Evolutionary conservation across 345 rosid species (phyloP).

Genomic region (Eucalyptus regnans): DNA sequence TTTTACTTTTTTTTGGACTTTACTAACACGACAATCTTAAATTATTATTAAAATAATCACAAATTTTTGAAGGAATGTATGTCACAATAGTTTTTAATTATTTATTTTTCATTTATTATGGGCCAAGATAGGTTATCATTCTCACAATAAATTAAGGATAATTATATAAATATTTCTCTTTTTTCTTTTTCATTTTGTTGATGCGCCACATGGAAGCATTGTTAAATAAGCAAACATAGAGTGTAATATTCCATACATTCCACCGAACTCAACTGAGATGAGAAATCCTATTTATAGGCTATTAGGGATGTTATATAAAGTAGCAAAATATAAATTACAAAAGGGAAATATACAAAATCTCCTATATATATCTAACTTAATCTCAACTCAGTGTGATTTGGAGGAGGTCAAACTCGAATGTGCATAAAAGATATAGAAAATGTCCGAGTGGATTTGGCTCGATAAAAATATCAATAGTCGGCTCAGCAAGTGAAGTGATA

Average conservation of each 20-base stretch:
- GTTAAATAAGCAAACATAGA: neutral
- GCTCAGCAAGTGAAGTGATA: accelerated
- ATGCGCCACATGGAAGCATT: accelerated
- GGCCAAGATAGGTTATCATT: too few species aligned
- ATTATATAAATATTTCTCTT: too few species aligned
- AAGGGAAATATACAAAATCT: neutral
- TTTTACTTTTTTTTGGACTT: too few species aligned
- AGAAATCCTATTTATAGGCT: neutral
- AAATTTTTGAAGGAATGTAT: accelerated
- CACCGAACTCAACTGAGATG: neutral
- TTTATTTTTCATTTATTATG: too few species aligned
- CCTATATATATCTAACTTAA: neutral
- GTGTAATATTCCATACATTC: accelerated
- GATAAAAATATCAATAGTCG: accelerated
- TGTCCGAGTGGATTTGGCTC: neutral
- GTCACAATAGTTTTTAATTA: accelerated
- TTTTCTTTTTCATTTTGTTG: too few species aligned
- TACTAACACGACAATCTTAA: accelerated
- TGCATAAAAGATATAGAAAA: neutral
- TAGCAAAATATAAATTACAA: neutral
- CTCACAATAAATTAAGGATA: accelerated
- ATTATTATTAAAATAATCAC: too few species aligned
- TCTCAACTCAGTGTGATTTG: accelerated
- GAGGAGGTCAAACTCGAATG: neutral
- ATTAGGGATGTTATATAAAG: too few species aligned